Conservation (phyloP, 2,329 filamentous ascomycete genomes). For the Xylaria arbuscula region DNA sequence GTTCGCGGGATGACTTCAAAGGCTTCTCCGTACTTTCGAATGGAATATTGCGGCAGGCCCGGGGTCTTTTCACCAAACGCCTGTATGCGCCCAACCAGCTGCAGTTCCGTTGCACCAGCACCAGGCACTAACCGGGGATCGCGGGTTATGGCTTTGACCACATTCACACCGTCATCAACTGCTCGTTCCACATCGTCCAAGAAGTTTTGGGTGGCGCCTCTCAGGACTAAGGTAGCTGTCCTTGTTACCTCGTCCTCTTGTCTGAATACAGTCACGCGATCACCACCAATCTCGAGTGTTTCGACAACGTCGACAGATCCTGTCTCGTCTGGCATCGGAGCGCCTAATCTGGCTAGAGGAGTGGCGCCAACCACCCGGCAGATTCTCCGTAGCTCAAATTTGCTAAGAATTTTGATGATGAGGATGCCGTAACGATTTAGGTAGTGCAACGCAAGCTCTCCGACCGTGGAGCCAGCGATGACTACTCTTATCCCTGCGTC, state of each 20-base stretch:
- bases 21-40: slow-evolving; percentile 96
- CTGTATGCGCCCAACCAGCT: slow-evolving; percentile 91
- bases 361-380: slow-evolving; percentile 97
- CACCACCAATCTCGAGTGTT: slow-evolving; percentile 96
- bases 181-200: slow-evolving; percentile 96
- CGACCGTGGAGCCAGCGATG: slow-evolving; percentile 91
- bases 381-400: slow-evolving; percentile 94
- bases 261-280: slow-evolving; percentile 97
- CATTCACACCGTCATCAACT: slow-evolving; percentile 97
- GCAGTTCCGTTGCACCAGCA: slow-evolving; percentile 92
- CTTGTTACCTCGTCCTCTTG: slow-evolving; percentile 93
- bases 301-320: slow-evolving; percentile 93
- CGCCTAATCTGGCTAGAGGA: slow-evolving; percentile 92
- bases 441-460: slow-evolving; percentile 96
- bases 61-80: slow-evolving; percentile 92
- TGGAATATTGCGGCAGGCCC: slow-evolving; percentile 93
- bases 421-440: slow-evolving; percentile 97
- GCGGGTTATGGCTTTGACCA: slow-evolving; percentile 96
- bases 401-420: slow-evolving; percentile 95
- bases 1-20: slow-evolving; percentile 97
- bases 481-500: slow-evolving; percentile 94
- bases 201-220: slow-evolving; percentile 97
- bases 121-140: slow-evolving; percentile 92
- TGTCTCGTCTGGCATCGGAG: slow-evolving; percentile 99
- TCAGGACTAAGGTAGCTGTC: slow-evolving; percentile 92